Conservation (phyloP, 306 rosid species). For the Psophocarpus tetragonolobus region DNA sequence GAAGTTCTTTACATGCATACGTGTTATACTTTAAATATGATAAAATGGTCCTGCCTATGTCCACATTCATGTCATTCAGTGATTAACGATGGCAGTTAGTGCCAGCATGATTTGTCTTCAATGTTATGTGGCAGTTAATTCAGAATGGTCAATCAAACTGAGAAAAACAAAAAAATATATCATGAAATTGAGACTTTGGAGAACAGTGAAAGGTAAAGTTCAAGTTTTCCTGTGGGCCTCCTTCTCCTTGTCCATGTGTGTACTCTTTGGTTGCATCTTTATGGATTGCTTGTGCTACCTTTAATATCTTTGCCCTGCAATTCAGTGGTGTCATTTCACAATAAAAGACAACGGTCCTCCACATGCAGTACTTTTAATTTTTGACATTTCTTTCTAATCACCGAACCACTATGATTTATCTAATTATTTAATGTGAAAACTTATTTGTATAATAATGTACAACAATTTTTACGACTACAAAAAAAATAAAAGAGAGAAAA, state of each 20-base stretch:
- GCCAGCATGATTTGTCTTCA: constrained; percentile 6
- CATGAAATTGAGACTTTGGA: constrained; percentile 14
- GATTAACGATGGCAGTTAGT: constrained; percentile 10
- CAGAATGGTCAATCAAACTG: not conserved
- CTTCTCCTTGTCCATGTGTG: constrained; percentile 23
- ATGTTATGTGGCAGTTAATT: constrained; percentile 22
- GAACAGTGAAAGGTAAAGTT: constrained; percentile 25
- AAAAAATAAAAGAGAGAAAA: not conserved
- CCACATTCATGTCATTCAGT: constrained; percentile 19
- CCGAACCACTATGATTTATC: constrained; percentile 19
- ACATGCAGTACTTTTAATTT: constrained; percentile 13
- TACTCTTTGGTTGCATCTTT: constrained; percentile 31
- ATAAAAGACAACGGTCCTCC: constrained; percentile 31
- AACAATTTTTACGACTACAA: not conserved
- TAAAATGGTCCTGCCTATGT: not conserved
- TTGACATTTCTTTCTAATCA: constrained; percentile 1
- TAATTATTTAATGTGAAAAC: not conserved
- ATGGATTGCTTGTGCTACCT: constrained; percentile 32
- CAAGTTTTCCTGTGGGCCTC: constrained; percentile 35
- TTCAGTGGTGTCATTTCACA: constrained; percentile 43
- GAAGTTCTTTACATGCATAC: constrained; percentile 12
- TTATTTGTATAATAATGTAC: not conserved
- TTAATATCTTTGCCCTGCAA: constrained; percentile 34
- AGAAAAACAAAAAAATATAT: constrained; percentile 13
- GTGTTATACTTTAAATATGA: constrained; percentile 1